Percentiles rank a stretch among this genome's conserved stretches.
phyloP scores from a whole-genome alignment of 2,329 filamentous ascomycete genomes.

The Trichophaea hybrida region DNA sequence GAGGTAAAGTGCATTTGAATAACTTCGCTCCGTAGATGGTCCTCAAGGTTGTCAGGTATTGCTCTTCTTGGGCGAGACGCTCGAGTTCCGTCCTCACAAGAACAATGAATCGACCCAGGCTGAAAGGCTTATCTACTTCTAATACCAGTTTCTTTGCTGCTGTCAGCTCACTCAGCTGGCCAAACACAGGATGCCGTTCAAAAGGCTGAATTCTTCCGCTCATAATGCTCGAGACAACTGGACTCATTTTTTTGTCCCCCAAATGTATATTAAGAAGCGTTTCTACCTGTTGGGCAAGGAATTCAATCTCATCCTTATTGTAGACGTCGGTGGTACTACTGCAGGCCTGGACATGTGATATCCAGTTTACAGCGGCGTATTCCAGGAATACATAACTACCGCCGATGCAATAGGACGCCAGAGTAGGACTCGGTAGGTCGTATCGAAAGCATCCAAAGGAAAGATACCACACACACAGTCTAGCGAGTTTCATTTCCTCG shows the following conservation, averaged over 20 bases:
- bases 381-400: slow-evolving; percentile 33
- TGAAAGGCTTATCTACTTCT: not conserved
- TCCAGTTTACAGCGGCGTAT: slow-evolving; percentile 32
- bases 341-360: slow-evolving; percentile 28
- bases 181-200: not conserved
- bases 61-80: slow-evolving; percentile 19
- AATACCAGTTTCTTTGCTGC: not conserved
- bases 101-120: not conserved
- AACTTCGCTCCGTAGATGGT: slow-evolving; percentile 32
- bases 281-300: not conserved
- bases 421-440: slow-evolving; percentile 7
- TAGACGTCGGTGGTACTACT: slow-evolving; percentile 26
- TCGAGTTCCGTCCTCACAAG: slow-evolving; percentile 25
- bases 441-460: slow-evolving; percentile 29
- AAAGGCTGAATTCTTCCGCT: not conserved
- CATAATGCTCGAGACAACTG: too few relatives aligned
- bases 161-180: not conserved
- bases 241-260: not conserved
- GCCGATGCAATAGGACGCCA: slow-evolving; percentile 13
- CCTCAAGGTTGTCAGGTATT: slow-evolving; percentile 5
- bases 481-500: slow-evolving; percentile 29
- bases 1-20: slow-evolving; percentile 35
- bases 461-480: slow-evolving; percentile 31
- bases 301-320: slow-evolving; percentile 19
- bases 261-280: not conserved